These are phyloP conservation scores for Cenchrus americanus DNA, from an alignment of 176 grass and related monocot genomes.

Conservation along the genomic window DNA sequence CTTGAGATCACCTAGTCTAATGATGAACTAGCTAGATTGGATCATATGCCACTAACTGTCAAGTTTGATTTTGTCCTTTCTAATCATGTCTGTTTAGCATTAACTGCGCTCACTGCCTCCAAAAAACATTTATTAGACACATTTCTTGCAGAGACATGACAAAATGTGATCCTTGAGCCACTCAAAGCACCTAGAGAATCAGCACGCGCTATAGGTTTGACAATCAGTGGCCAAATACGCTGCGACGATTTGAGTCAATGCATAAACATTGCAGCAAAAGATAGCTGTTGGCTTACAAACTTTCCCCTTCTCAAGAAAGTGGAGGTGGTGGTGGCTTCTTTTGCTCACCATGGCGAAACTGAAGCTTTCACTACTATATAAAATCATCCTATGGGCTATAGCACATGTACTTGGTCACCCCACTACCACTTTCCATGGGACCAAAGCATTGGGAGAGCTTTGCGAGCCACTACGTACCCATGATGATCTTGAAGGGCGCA, in stretches of 20 bases:
- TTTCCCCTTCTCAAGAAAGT: slow-evolving; percentile 62
- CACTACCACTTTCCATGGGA: slow-evolving; percentile 37
- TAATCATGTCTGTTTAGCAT: slow-evolving; percentile 33
- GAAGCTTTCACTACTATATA: neutral
- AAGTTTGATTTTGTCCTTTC: slow-evolving; percentile 17
- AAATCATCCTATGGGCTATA: neutral
- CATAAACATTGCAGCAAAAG: slow-evolving; percentile 40
- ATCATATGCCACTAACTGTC: slow-evolving; percentile 9
- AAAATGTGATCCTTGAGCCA: slow-evolving; percentile 49
- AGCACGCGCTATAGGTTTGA: slow-evolving; percentile 47
- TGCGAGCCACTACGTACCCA: slow-evolving; percentile 32
- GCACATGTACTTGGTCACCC: slow-evolving; percentile 44
- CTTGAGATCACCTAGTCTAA: neutral
- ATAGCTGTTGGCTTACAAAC: slow-evolving; percentile 35
- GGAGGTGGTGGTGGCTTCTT: slow-evolving; percentile 4
- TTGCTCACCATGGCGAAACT: slow-evolving; percentile 29
- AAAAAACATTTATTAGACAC: slow-evolving; percentile 24
- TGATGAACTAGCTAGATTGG: neutral
- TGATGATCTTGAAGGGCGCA: slow-evolving; percentile 34
- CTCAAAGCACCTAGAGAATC: slow-evolving; percentile 44
- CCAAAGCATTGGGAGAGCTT: slow-evolving; percentile 39
- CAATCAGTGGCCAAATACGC: slow-evolving; percentile 33
- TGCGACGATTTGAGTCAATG: slow-evolving; percentile 41
- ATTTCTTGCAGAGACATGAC: slow-evolving; percentile 31
- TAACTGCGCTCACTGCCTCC: slow-evolving; percentile 17